Conservation (phyloP, 2,329 filamentous ascomycete species). For the Trichophyton schoenleinii region DNA sequence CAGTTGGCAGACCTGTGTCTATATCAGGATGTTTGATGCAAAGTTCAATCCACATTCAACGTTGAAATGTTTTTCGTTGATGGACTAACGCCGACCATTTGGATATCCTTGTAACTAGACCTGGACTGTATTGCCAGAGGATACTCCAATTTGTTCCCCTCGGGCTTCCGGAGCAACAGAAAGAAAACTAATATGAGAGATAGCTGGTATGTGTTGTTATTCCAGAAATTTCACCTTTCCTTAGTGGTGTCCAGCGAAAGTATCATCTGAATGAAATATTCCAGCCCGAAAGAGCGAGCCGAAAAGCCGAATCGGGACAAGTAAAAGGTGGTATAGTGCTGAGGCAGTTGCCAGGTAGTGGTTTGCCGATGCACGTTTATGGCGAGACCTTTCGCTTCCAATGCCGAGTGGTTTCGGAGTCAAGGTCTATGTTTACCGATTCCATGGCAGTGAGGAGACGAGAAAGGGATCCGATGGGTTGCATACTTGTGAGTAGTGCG, state of each 20-base stretch:
- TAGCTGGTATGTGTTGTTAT: not conserved
- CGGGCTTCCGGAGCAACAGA: not conserved
- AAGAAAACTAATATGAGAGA: not conserved
- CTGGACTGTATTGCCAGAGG: not conserved
- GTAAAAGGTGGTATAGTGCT: not conserved
- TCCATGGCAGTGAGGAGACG: slow-evolving; percentile 12
- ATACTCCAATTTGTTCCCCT: not conserved
- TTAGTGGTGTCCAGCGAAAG: not conserved
- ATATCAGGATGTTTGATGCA: too few relatives aligned
- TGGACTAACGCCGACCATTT: too few relatives aligned
- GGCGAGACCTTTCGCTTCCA: slow-evolving; percentile 8
- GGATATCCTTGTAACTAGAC: too few relatives aligned
- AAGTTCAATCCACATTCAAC: too few relatives aligned
- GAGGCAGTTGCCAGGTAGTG: not conserved
- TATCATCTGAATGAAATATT: not conserved
- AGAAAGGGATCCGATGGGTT: slow-evolving; percentile 10
- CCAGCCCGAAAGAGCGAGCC: not conserved
- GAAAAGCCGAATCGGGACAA: not conserved
- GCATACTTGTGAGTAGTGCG: slow-evolving; percentile 4
- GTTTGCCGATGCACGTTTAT: not conserved
- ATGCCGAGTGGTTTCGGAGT: slow-evolving; percentile 8
- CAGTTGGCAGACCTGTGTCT: too few relatives aligned
- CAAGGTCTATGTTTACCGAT: slow-evolving; percentile 7
- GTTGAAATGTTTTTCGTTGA: too few relatives aligned
- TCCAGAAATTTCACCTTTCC: not conserved